Evolutionary conservation across 2,329 filamentous ascomycete species (phyloP), one percentile per base, ranked within the genome.

Genomic region (Epichloe elymi): DNA sequence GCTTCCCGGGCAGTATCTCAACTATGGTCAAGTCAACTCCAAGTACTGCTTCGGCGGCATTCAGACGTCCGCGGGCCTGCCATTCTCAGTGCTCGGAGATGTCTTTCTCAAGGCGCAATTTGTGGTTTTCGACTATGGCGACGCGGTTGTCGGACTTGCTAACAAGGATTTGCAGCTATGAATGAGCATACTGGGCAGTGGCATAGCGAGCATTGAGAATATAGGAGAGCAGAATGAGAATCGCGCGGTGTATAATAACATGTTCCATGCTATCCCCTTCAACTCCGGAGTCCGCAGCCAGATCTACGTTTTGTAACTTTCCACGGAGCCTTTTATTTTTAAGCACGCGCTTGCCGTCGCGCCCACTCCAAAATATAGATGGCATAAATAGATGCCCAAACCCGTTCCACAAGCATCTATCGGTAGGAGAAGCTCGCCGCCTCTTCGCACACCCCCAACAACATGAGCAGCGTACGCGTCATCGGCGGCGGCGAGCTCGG

Each of bases 401-500:
- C 2, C 14, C 8, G 19, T 1, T n/a, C 19, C 11, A 23, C n/a
- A 51, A 49, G 40, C 49, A 51, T 23, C 54, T 57, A 39, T 54
- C 53, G 1, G 42, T 35, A 33, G 51, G 26, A 51, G 36, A 54
- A 56, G 20, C 53, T 57, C 15, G 40, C 48, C 15, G 41, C 51
- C 10, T 41, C 45, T n/a, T 42, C 38, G 40, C 14, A n/a, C 11
- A 17, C 46, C 14, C 11, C 8, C 8, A 42, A 8, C 8, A 30
- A 4, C 26, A 4, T 41, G 43, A 26, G 36, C 43, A 51, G 49
- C 44, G 19, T 51, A 3, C 78, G 85, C 47, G 69, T 86, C 48
- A 66, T 86, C 52, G 82, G 83, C 49, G 78, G 78, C n/a, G 82
- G 26, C 26, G 7, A 26, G 26, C 26, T 8, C 26, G 26, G 26